Conservation (phyloP, 371 early-diverging fungal genomes). For the Lichtheimia hyalospora region DNA sequence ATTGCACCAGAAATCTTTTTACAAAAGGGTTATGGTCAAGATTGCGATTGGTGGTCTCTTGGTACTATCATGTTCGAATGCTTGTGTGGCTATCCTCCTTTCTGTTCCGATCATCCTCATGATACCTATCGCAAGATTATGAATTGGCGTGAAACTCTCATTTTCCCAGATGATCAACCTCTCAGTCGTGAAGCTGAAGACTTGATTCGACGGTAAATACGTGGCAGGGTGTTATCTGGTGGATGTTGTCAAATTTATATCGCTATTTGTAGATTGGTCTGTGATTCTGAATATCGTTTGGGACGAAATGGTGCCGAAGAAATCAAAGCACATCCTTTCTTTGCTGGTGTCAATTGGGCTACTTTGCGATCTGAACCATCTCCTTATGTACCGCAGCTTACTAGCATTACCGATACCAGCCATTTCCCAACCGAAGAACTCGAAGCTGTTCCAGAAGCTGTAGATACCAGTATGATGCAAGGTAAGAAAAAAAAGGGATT, state of each 20-base stretch:
- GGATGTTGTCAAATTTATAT: background rate
- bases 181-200: conserved; percentile 90
- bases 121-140: conserved; percentile 98
- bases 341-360: conserved; percentile 94
- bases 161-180: conserved; percentile 92
- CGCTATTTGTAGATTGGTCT: conserved; percentile 64
- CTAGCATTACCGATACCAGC: conserved; percentile 94
- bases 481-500: conserved; percentile 5
- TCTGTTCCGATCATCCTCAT: conserved; percentile 92
- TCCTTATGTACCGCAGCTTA: conserved; percentile 94
- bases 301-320: conserved; percentile 81
- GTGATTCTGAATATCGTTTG: conserved; percentile 82
- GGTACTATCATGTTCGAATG: conserved; percentile 99
- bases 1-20: conserved; percentile 97
- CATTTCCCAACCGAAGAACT: conserved; percentile 97
- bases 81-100: conserved; percentile 96
- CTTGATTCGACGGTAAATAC: conserved; percentile 73
- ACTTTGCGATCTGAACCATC: conserved; percentile 80
- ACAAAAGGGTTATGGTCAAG: conserved; percentile 94
- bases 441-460: conserved; percentile 65
- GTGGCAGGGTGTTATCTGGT: background rate
- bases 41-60: conserved; percentile 99
- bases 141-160: conserved; percentile 88
- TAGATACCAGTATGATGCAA: conserved; percentile 28
- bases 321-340: conserved; percentile 95